Evolutionary conservation across 352 stramenopile genomes (phyloP).

Genomic region (Phytopythium helicoides): DNA sequence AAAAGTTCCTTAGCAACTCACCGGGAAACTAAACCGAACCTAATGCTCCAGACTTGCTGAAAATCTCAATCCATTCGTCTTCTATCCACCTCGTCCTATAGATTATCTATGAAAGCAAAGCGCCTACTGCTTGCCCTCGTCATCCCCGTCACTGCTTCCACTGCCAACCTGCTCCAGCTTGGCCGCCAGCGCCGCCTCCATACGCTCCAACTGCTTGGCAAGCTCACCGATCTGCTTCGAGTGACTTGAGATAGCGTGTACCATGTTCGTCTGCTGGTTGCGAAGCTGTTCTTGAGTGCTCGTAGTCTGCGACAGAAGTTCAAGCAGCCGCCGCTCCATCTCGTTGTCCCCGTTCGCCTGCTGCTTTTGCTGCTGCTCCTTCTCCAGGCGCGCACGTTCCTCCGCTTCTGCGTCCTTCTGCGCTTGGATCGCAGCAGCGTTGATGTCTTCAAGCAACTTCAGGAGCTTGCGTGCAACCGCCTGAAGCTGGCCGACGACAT

Average conservation of each 20-base stretch:
- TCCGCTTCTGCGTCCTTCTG: conserved; percentile 14
- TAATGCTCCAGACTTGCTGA: too few relatives aligned
- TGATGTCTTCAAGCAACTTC: conserved; percentile 73
- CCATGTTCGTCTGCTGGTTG: conserved; percentile 81
- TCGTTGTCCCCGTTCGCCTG: conserved; percentile 30
- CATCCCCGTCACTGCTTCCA: neutral
- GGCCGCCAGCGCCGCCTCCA: conserved; percentile 63
- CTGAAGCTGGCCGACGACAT: conserved; percentile 68
- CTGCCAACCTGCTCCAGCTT: conserved; percentile 36
- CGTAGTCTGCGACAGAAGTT: conserved; percentile 78
- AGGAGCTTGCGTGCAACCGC: conserved; percentile 69
- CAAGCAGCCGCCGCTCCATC: conserved; percentile 75
- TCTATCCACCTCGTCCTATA: neutral
- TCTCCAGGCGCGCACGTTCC: conserved; percentile 1
- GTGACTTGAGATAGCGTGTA: conserved; percentile 68
- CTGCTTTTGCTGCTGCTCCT: conserved; percentile 17
- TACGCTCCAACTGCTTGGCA: conserved; percentile 76
- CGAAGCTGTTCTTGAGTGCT: conserved; percentile 77
- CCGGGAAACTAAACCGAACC: too few relatives aligned
- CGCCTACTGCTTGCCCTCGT: neutral
- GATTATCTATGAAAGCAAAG: conserved; percentile 1
- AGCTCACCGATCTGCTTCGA: conserved; percentile 79
- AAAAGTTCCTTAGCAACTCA: too few relatives aligned
- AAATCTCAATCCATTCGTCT: neutral
- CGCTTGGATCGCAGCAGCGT: conserved; percentile 29